A percentile compares a stretch with the other conserved stretches of the same genome.
These are phyloP conservation scores for Colletotrichum neosansevieriae DNA, from an alignment of 2,329 filamentous ascomycete species.

Conservation along the genomic window DNA sequence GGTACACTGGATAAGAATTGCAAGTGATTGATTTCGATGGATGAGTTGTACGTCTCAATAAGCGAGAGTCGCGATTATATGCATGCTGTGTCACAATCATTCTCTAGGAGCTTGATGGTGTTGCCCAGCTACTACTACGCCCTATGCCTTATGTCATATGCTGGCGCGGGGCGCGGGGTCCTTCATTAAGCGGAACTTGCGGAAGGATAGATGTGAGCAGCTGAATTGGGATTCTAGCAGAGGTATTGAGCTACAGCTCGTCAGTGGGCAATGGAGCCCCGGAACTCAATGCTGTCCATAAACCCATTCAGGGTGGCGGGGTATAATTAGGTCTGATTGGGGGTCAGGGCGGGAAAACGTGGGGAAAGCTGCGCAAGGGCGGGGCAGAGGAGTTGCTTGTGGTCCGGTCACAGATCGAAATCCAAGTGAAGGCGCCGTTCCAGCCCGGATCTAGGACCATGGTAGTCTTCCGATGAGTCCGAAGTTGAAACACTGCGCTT, in stretches of 20 bases:
- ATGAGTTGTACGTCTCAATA: neutral
- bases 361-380: slow-evolving; percentile 12
- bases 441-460: neutral
- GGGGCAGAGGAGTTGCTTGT: neutral
- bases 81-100: neutral
- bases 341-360: slow-evolving; percentile 6
- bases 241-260: too few relatives aligned
- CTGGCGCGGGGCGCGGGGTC: slow-evolving; percentile 21
- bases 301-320: slow-evolving; percentile 1
- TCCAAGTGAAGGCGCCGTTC: neutral
- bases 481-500: neutral
- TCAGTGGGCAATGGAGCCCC: too few relatives aligned
- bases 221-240: too few relatives aligned
- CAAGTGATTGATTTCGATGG: neutral
- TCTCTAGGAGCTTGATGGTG: neutral
- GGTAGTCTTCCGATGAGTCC: too few relatives aligned
- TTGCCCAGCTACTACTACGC: neutral
- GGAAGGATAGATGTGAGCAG: too few relatives aligned
- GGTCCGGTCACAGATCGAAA: neutral
- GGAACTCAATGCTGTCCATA: neutral
- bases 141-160: slow-evolving; percentile 13
- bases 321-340: slow-evolving; percentile 12
- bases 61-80: too few relatives aligned
- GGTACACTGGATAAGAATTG: neutral
- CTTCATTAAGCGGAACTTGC: neutral